Percentiles rank a stretch among this genome's conserved stretches.
Evolutionary conservation across 176 grass and related monocot genomes (phyloP).

Genomic region (Cenchrus americanus): DNA sequence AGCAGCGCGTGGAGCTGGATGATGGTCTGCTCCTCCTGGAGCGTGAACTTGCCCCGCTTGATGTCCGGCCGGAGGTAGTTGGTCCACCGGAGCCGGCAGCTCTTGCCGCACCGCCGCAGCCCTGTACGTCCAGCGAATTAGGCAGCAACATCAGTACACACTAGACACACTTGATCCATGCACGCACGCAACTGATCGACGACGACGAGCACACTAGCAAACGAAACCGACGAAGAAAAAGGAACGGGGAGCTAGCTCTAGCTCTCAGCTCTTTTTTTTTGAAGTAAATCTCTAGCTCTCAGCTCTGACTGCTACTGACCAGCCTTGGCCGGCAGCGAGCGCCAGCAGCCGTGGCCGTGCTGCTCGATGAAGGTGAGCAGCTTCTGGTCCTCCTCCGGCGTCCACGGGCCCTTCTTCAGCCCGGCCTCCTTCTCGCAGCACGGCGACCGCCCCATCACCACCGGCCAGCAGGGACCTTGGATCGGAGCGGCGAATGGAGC

Average conservation of each 20-base stretch:
- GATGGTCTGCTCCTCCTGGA: constrained; percentile 83
- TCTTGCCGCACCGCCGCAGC: constrained; percentile 76
- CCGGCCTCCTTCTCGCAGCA: constrained; percentile 70
- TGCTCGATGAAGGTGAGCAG: constrained; percentile 64
- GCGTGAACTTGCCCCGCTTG: constrained; percentile 72
- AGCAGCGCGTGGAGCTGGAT: constrained; percentile 83
- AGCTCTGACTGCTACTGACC: constrained; percentile 37
- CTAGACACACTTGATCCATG: neutral
- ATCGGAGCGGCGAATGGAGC: neutral
- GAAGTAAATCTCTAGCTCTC: no score
- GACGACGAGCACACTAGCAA: no score
- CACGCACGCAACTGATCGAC: no score
- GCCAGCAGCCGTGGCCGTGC: constrained; percentile 75
- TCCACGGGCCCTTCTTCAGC: constrained; percentile 66
- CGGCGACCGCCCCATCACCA: constrained; percentile 55
- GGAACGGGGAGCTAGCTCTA: neutral
- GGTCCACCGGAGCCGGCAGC: constrained; percentile 81
- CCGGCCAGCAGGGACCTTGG: neutral
- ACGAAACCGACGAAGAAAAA: neutral
- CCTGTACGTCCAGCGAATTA: constrained; percentile 20
- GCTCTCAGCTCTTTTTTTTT: no score
- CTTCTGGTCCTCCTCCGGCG: constrained; percentile 66
- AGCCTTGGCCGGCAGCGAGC: constrained; percentile 69
- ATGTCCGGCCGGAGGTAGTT: constrained; percentile 84
- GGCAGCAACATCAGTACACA: neutral